Evolutionary conservation across 352 stramenopile genomes (phyloP), one percentile per base, ranked within the genome.

Genomic region (Globisporangium splendens): DNA sequence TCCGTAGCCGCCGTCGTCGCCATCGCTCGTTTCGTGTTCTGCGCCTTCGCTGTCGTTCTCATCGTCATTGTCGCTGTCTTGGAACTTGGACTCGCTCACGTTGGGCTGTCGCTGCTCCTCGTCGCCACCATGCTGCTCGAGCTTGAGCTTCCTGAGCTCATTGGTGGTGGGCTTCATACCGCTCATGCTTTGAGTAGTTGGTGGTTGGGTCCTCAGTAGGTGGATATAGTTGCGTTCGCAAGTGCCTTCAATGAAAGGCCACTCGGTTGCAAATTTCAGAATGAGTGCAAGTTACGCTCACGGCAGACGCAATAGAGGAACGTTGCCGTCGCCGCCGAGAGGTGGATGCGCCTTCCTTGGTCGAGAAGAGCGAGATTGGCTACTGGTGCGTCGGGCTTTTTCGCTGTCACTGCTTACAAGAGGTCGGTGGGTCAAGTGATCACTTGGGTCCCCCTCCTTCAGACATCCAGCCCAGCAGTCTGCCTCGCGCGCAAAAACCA

Each of bases 141-240:
- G 54, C 44, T 60, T 53, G 2, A 33, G 46, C 44, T 60, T 60
- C 42, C 33, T 46, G 11, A 60, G 44, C 20, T 44, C 48, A 11
- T 46, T 60, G 12, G 28, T 35, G 3, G 28, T 35, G 28, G 28
- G 28, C 39, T 44, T 44, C 39, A 44, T 44, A 44, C 33, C 33
- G 49, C 17, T 54, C 22, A 24, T 54, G 13, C 21, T 39, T 49
- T n/a, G 8, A 2, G 43, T 49, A 24, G 43, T n/a, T 42, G 20
- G 47, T 28, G 24, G 5, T 24, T 31, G 47, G 17, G 21, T 17
- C 33, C n/a, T n/a, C n/a, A n/a, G 20, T 38, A 38, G 46, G 46
- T 51, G 46, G 47, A 20, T 56, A 56, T 56, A 56, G 35, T 56
- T 56, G 51, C 51, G 38, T 22, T 44, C 51, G 38, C 50, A 18